Evolutionary conservation across 306 rosid genomes (phyloP), one percentile per base, ranked within the genome.

Genomic region (Crotalaria pallida): DNA sequence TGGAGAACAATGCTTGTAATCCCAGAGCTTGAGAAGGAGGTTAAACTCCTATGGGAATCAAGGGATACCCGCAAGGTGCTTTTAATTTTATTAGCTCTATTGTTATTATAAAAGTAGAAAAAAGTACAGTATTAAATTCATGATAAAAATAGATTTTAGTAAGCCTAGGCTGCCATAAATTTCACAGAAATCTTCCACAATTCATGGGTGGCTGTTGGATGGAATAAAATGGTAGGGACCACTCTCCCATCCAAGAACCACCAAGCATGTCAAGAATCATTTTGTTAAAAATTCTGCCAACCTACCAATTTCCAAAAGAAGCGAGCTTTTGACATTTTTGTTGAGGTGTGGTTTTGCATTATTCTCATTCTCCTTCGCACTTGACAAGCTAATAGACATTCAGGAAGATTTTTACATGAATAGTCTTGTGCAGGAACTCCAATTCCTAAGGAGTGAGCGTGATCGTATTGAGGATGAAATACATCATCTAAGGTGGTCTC

Each of bases 1-100:
- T 95, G 99, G 99, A 88, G 99, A 72, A 95, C 99, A 81, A 95
- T 95, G 97, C 99, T 95, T 72, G 99, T 95, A 45, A 80, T 95
- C 72, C 99, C 99, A 45, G 99, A 95, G 84, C 96, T 95, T 34
- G 89, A 91, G 82, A 84, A 85, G 83, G 99, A 95, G 83, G 92
- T 91, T 78, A 81, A 84, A 75, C 96, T 91, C 65, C 97, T 91
- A 33, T 91, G 89, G 88, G 84, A 87, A 69, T 79, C 84, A 65
- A 82, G 96, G 77, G 85, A 88, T 73, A 86, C 84, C 57, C 95
- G 96, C 82, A 91, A 94, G 99, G 97, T 94, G 73, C 47, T 61
- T 70, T 43, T 2, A 23, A 45, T 41, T 40, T 50, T 65, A 58
- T 34, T 40, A 10, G 21, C 29, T 51, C 31, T 58, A 41, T 13